A percentile compares a stretch with the other conserved stretches of the same genome.
Conservation (phyloP, 2,329 filamentous ascomycete species). For the Colletotrichum scovillei region DNA sequence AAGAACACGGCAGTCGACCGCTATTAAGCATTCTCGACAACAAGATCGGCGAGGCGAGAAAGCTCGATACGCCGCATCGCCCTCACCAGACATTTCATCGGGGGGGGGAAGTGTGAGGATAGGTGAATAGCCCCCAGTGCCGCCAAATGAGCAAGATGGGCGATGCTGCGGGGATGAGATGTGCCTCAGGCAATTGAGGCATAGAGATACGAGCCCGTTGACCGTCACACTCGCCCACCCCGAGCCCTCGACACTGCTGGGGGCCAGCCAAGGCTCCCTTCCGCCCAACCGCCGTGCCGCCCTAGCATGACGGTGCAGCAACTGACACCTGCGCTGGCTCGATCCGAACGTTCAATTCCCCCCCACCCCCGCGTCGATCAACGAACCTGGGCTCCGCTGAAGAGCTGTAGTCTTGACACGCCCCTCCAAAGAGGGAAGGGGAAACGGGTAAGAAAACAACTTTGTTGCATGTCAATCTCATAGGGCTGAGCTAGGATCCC, state of each 20-base stretch:
- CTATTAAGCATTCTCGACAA: neutral
- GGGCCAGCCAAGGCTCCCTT: neutral
- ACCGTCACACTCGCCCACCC: neutral
- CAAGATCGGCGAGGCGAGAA: neutral
- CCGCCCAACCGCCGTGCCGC: neutral
- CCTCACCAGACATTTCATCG: neutral
- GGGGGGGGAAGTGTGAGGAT: neutral
- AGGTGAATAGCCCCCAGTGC: neutral
- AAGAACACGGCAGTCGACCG: neutral
- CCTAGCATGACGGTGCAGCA: constrained; percentile 24
- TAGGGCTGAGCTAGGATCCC: constrained; percentile 21
- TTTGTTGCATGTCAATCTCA: neutral
- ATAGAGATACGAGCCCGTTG: neutral
- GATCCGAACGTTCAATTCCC: constrained; percentile 21
- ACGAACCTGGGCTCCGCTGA: constrained; percentile 14
- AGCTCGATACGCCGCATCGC: neutral
- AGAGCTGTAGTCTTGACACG: constrained; percentile 6
- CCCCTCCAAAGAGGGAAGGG: constrained; percentile 11
- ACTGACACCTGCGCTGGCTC: constrained; percentile 22
- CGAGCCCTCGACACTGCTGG: neutral
- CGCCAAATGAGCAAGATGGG: neutral
- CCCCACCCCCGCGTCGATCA: constrained; percentile 28
- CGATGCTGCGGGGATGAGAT: neutral
- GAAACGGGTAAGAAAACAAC: neutral
- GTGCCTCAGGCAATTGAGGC: neutral